These are phyloP conservation scores for Alternaria sp. DNA, from an alignment of 2,329 filamentous ascomycete species.

Conservation along the genomic window DNA sequence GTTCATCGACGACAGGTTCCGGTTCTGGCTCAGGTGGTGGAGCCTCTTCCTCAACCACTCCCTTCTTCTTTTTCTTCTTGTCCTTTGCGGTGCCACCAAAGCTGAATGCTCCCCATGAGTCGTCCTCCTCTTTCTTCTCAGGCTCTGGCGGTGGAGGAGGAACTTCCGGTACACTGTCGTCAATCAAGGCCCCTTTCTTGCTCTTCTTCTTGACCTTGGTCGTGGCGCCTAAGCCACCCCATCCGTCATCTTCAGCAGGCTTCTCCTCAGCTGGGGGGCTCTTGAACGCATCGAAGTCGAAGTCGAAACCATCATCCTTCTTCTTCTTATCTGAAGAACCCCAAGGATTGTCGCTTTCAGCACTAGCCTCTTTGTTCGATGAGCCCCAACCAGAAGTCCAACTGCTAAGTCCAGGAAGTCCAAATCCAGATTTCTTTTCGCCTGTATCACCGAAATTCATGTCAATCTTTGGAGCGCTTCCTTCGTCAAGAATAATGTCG, in stretches of 20 bases:
- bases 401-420: constrained; percentile 30
- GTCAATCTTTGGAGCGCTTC: constrained; percentile 56
- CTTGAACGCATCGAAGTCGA: constrained; percentile 47
- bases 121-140: constrained; percentile 39
- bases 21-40: constrained; percentile 36
- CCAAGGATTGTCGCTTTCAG: constrained; percentile 44
- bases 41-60: constrained; percentile 27
- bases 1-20: constrained; percentile 39
- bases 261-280: constrained; percentile 30
- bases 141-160: constrained; percentile 30
- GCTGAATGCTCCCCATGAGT: constrained; percentile 32
- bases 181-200: constrained; percentile 44
- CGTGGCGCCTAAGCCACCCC: constrained; percentile 40
- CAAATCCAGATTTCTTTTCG: constrained; percentile 35
- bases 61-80: constrained; percentile 50
- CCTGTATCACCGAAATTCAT: constrained; percentile 53
- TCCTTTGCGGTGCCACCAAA: constrained; percentile 39
- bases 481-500: constrained; percentile 57
- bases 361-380: constrained; percentile 37
- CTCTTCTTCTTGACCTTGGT: constrained; percentile 57
- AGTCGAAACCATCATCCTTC: constrained; percentile 45
- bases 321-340: constrained; percentile 47
- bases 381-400: constrained; percentile 42
- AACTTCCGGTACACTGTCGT: constrained; percentile 35
- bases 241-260: constrained; percentile 40